A percentile compares a stretch with the other conserved stretches of the same genome.
These are phyloP conservation scores for Digitaria exilis DNA, from an alignment of 202 grass and related monocot species.

Conservation along the genomic window DNA sequence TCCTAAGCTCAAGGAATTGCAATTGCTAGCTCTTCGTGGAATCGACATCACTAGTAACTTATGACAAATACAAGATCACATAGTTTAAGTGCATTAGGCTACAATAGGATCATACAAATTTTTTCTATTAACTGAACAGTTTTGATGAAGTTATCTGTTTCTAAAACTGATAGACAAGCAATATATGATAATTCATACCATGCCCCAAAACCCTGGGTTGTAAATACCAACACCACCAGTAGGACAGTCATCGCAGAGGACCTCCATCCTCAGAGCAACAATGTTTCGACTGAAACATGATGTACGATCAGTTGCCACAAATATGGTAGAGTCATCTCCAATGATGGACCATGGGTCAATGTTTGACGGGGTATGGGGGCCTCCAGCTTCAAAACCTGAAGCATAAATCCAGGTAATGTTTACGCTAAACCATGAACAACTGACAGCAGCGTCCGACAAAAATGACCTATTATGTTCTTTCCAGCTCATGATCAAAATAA, in stretches of 20 bases:
- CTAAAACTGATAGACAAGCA: not conserved
- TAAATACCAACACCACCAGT: conserved; percentile 80
- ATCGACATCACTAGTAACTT: not conserved
- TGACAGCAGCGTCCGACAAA: not conserved
- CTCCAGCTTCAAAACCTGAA: conserved; percentile 93
- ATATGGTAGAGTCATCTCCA: conserved; percentile 61
- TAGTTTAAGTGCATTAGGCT: not conserved
- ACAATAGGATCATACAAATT: not conserved
- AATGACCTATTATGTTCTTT: not conserved
- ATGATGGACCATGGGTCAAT: conserved; percentile 85
- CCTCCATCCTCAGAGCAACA: conserved; percentile 83
- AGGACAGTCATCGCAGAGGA: conserved; percentile 73
- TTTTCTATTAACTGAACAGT: not conserved
- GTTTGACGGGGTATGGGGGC: conserved; percentile 84
- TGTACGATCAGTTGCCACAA: conserved; percentile 65
- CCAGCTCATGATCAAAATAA: not conserved
- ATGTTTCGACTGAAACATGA: conserved; percentile 80
- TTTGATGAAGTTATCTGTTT: not conserved
- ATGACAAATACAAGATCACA: not conserved
- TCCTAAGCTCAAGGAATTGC: not conserved
- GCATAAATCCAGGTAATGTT: not conserved
- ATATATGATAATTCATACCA: conserved; percentile 57
- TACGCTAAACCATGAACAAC: not conserved
- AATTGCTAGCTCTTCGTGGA: not conserved
- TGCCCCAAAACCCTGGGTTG: conserved; percentile 96